These are phyloP conservation scores for Helicostylum pulchrum DNA, from an alignment of 192 early-diverging fungal species.

Conservation along the genomic window DNA sequence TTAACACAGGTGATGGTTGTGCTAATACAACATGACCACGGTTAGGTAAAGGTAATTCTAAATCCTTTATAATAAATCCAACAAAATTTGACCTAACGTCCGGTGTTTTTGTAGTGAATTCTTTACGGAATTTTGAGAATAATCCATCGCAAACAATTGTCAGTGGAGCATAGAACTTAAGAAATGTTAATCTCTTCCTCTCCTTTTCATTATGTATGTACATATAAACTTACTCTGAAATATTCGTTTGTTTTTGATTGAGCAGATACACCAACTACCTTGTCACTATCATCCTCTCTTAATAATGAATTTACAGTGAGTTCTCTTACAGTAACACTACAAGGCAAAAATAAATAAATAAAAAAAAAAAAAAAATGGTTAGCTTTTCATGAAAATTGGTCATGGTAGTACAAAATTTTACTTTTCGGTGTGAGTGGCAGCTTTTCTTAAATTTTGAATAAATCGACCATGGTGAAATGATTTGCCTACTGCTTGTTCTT, in stretches of 20 bases:
- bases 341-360: neutral
- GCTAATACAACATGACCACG: slow-evolving; percentile 93
- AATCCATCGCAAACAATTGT: slow-evolving; percentile 92
- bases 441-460: slow-evolving; percentile 78
- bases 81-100: slow-evolving; percentile 32
- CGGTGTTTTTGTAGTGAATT: slow-evolving; percentile 54
- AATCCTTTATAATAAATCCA: slow-evolving; percentile 66
- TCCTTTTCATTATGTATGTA: neutral
- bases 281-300: slow-evolving; percentile 40
- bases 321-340: slow-evolving; percentile 75
- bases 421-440: slow-evolving; percentile 53
- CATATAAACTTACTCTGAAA: no score
- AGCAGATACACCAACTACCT: slow-evolving; percentile 51
- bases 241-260: neutral
- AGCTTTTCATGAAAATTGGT: neutral
- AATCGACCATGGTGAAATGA: slow-evolving; percentile 96
- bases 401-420: slow-evolving; percentile 29
- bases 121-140: slow-evolving; percentile 90
- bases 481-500: slow-evolving; percentile 51
- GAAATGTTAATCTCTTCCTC: neutral
- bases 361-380: neutral
- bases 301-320: slow-evolving; percentile 72
- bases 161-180: slow-evolving; percentile 65
- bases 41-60: slow-evolving; percentile 72
- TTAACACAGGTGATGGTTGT: slow-evolving; percentile 77